A percentile compares a stretch with the other conserved stretches of the same genome.
Conservation (phyloP, 805 yeast genomes). For the Blastobotrys mokoenaii region DNA sequence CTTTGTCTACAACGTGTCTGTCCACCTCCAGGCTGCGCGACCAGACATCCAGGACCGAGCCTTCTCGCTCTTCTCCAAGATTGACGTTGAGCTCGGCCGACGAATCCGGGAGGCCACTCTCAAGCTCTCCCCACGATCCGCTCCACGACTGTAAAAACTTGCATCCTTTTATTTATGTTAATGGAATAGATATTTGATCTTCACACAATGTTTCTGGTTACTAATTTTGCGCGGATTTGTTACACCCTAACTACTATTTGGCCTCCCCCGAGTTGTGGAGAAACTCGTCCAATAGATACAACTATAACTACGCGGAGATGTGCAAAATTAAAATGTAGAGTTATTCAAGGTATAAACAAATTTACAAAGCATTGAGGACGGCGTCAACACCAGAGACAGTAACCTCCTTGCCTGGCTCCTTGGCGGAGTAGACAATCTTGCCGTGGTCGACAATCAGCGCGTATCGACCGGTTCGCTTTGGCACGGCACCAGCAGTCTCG, state of each 20-base stretch:
- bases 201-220: no score
- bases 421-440: constrained; percentile 42
- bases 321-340: no score
- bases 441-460: constrained; percentile 61
- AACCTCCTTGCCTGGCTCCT: constrained; percentile 38
- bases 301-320: no score
- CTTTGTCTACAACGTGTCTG: constrained; percentile 76
- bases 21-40: constrained; percentile 58
- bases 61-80: constrained; percentile 65
- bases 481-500: constrained; percentile 43
- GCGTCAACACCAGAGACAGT: constrained; percentile 40
- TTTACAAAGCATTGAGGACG: constrained; percentile 42
- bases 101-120: constrained; percentile 50
- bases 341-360: no score
- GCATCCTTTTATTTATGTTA: not conserved
- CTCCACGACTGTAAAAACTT: constrained; percentile 3
- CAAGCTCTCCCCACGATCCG: not conserved
- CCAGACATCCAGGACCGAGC: constrained; percentile 73
- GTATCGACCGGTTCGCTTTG: constrained; percentile 59
- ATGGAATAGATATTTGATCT: not conserved
- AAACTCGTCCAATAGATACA: no score
- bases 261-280: no score
- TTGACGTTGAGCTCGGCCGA: constrained; percentile 58
- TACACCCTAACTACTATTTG: no score
- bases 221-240: no score